Conservation (phyloP, 2,329 filamentous ascomycete genomes). For the Arthrinium puccinioides region DNA sequence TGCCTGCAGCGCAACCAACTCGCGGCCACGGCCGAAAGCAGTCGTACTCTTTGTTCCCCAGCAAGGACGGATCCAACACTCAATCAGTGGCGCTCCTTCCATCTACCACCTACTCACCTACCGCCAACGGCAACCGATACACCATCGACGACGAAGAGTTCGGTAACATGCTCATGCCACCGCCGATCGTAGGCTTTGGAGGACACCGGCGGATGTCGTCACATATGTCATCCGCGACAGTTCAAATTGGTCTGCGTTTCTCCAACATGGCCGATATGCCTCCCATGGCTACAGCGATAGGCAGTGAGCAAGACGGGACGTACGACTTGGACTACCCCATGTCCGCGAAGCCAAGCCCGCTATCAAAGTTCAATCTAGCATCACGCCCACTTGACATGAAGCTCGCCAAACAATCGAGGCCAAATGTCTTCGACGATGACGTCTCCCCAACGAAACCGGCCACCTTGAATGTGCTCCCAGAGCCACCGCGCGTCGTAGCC, state of each 20-base stretch:
- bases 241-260: slow-evolving; percentile 64
- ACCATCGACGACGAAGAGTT: slow-evolving; percentile 8
- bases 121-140: slow-evolving; percentile 10
- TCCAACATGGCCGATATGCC: slow-evolving; percentile 50
- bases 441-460: slow-evolving; percentile 2
- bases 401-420: too few relatives aligned
- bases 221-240: slow-evolving; percentile 57
- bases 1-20: slow-evolving; percentile 13
- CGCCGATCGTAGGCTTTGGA: slow-evolving; percentile 30
- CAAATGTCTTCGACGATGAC: not conserved
- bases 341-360: slow-evolving; percentile 22
- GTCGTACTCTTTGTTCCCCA: slow-evolving; percentile 32
- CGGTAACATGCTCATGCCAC: slow-evolving; percentile 30
- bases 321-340: slow-evolving; percentile 29
- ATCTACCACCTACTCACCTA: slow-evolving; percentile 37
- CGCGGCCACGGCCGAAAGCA: slow-evolving; percentile 23
- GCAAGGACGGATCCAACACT: slow-evolving; percentile 18
- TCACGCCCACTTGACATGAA: too few relatives aligned
- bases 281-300: slow-evolving; percentile 21
- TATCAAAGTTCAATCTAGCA: slow-evolving; percentile 15
- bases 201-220: slow-evolving; percentile 55
- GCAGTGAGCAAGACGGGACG: slow-evolving; percentile 26
- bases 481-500: slow-evolving; percentile 24
- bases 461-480: too few relatives aligned
- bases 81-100: slow-evolving; percentile 34